Evolutionary conservation across 2,329 filamentous ascomycete species (phyloP), one percentile per base, ranked within the genome.

Genomic region (Diaporthe sp.): DNA sequence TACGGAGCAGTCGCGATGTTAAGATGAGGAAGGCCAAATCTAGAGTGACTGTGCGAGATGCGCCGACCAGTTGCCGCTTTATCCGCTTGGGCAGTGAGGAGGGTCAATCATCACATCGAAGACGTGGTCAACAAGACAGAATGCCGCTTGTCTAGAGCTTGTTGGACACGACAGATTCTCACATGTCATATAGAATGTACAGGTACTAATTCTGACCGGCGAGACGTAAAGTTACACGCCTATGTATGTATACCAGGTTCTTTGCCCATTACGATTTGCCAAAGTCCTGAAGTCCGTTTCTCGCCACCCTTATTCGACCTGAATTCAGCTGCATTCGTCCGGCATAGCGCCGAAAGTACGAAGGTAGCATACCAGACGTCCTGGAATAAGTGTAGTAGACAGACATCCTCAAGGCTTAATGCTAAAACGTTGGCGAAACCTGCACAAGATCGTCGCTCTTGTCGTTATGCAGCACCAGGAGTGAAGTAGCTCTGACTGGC

Each of bases 381-480:
- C n/a, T 39, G n/a, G 34, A 37, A 12, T 42, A 19, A 5, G 13
- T 55, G 37, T 10, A 19, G 42, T 22, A 55, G 17, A 4, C 15
- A 19, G 5, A 42, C 2, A 9, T 15, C 19, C 15, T 55, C 49
- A 1, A 22, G n/a, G 22, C 15, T 7, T 28, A 22, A 8, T 42
- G 49, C 46, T 68, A 5, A 69, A 55, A 55, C 49, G 13, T 13
- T 69, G 65, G 65, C 65, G 65, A 69, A 69, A 69, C 65, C 49
- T 55, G 7, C n/a, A 69, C 49, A 55, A 17, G 8, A 42, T 12
- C n/a, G 12, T 25, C 65, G 12, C 49, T 69, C 65, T 51, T 69
- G 49, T 69, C 49, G 34, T 69, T 69, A 55, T 69, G 65, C 44
- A 73, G 34, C 34, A 73, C 71, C 39, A 73, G 28, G n/a, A 73